A percentile compares a stretch with the other conserved stretches of the same genome.
These are phyloP conservation scores for Tritrichomonas musculus DNA, from an alignment of 208 protist genomes.

Conservation along the genomic window DNA sequence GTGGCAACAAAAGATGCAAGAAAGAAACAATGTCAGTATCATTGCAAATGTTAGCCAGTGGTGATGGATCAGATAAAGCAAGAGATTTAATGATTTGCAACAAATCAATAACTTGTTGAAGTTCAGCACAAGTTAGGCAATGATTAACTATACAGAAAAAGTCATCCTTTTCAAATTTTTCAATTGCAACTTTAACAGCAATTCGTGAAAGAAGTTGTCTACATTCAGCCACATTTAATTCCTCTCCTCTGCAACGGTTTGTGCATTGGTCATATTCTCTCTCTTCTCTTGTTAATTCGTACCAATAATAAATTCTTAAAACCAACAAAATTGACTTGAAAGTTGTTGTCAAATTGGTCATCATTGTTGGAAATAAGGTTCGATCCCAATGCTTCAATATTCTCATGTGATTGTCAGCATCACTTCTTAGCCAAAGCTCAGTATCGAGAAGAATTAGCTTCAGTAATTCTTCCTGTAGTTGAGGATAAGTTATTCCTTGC, in stretches of 20 bases:
- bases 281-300: not conserved
- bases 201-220: not conserved
- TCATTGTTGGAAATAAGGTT: not conserved
- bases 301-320: constrained; percentile 20
- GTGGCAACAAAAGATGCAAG: not conserved
- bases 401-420: not conserved
- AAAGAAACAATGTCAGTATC: not conserved
- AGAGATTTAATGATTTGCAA: not conserved
- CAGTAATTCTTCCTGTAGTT: not conserved
- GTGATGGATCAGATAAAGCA: not conserved
- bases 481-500: not conserved
- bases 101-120: not conserved
- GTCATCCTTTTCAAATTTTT: not conserved
- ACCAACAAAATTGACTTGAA: not conserved
- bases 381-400: not conserved
- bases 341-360: no score
- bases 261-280: not conserved
- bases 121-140: constrained; percentile 10
- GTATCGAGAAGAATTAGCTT: not conserved
- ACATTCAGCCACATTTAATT: not conserved
- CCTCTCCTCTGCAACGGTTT: not conserved
- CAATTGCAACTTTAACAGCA: not conserved
- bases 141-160: not conserved
- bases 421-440: not conserved
- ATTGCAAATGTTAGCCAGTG: not conserved